Base-by-base conservation (phyloP, 2,329 filamentous ascomycete genomes). In the Aspergillus texensis region DNA sequence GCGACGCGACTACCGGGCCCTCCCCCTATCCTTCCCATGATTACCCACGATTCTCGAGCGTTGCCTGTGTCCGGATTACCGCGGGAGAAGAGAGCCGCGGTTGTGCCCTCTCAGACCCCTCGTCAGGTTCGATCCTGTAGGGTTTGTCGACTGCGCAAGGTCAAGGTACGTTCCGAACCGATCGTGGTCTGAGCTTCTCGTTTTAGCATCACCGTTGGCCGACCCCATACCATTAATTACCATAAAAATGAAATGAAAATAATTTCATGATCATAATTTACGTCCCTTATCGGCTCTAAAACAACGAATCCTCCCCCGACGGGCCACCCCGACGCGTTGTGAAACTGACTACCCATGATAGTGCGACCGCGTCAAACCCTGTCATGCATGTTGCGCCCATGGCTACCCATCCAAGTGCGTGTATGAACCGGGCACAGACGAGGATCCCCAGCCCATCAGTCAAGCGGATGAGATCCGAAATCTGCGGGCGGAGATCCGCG, bases 331-430 rank as follows among this genome's bases (percentile, higher is more conserved):
- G 19, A 39, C 32, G n/a, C 14, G 52, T n/a, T 32, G 21, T 52
- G 28, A 30, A 52, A 62, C 61, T 60, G 46, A 58, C 61, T n/a
- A 46, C 36, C 11, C 28, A 53, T 34, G 32, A 56, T 68, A 78
- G 76, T 78, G 76, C 65, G 76, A 78, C 62, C 75, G 76, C 54
- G 73, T 78, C 30, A 75, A 75, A 61, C 76, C 76, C 60, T 78
- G 76, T 62, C 75, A 78, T 63, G 76, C 76, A 58, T 78, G 76
- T 64, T 78, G 76, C 62, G 75, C 76, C 9, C 76, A 78, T 66
- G 76, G 76, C 4, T 76, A 78, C 57, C 76, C 76, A 0, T 78
- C 76, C 19, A 74, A 75, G 67, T 78, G 76, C 60, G 71, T 75
- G 12, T 78, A 78, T 63, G 76, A 78, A n/a, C 66, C 62, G 8